Evolutionary conservation across 2,329 filamentous ascomycete species (phyloP), one percentile per base, ranked within the genome.

Genomic region (Karstenula rhodostoma): DNA sequence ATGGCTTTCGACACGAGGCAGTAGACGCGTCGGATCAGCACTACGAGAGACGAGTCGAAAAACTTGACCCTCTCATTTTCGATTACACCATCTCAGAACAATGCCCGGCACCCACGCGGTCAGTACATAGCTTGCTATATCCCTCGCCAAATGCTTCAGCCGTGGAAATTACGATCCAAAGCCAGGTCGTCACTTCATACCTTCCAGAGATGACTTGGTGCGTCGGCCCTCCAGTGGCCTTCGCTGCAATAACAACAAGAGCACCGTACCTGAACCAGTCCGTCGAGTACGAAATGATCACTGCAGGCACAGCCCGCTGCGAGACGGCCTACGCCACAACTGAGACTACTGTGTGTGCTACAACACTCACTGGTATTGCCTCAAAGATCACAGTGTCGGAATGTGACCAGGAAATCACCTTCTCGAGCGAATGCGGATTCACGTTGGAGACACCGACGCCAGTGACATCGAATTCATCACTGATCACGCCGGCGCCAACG

Each of bases 371-470:
- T 2, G 79, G 77, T 1, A 69, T 83, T 3, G 78, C 74, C 1
- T 74, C 75, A 7, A 76, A 75, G 47, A 73, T 81, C 58, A 78
- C 77, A 0, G 73, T 83, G 53, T 75, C 79, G 15, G 70, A 77
- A 6, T 82, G 81, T 62, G 70, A 71, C 25, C 79, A 83, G 57
- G 74, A 82, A 22, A 72, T 83, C 50, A 82, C 80, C 4, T 82
- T 82, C 64, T 82, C 80, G 1, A 81, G 75, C 52, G 75, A 81
- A 48, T 79, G 77, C 51, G 80, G 79, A n/a, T 80, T 77, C 65
- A 73, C 73, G 1, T 62, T 82, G n/a, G 74, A 75, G 6, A 77
- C 73, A 4, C 76, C 79, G 1, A 74, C 72, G 10, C 71, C 77
- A 6, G 59, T 62, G 5, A 67, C 59, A 4, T 56, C 27, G 4